Evolutionary conservation across 108 stramenopile species (phyloP), one percentile per base, ranked within the genome.

Genomic region (Mayamaea pseudoterrestris): DNA sequence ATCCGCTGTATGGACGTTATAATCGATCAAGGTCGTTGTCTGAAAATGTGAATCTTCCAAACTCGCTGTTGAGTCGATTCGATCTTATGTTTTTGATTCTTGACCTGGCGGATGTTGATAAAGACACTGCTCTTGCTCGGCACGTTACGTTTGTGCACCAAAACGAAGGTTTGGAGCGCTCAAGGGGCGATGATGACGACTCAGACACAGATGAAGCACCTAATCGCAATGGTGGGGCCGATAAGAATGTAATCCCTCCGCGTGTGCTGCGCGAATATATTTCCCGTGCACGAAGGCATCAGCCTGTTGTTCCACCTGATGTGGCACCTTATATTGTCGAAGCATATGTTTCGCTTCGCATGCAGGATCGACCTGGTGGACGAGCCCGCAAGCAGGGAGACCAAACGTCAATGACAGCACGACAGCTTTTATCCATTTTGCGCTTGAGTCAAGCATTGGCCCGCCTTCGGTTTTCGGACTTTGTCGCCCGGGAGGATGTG

Each of bases 91-190:
- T 98, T 60, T 68, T 99, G 35, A 74, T 99, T 35, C 65, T 96
- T 39, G 98, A 99, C 60, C 50, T 78, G 35, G 87, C 91, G 0
- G 69, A 94, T 57, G 66, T 81, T 24, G 93, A 93, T 35, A 63
- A 60, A 8, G 98, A 99, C 57, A 87, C 83, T 64, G 94, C 96
- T 3, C 70, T 99, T 29, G 95, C 98, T 11, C 55, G 93, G 17
- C 96, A 98, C 71, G 95, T 99, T 13, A 94, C 95, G 4, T 92
- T 77, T 57, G 98, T 99, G 14, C 98, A 99, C 77, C 93, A 95
- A 60, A 87, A 94, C 62, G 78, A 82, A 61, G 88, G 85, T 17
- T 29, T 74, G 7, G 73, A 64, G 14, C 53, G 43, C 32, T 54
- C 65, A 7, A 54, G 50, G 20, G 53, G 47, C 36, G 49, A 66